Conservation (phyloP, 2,329 filamentous ascomycete genomes). For the Ceratocystis huliohia region DNA sequence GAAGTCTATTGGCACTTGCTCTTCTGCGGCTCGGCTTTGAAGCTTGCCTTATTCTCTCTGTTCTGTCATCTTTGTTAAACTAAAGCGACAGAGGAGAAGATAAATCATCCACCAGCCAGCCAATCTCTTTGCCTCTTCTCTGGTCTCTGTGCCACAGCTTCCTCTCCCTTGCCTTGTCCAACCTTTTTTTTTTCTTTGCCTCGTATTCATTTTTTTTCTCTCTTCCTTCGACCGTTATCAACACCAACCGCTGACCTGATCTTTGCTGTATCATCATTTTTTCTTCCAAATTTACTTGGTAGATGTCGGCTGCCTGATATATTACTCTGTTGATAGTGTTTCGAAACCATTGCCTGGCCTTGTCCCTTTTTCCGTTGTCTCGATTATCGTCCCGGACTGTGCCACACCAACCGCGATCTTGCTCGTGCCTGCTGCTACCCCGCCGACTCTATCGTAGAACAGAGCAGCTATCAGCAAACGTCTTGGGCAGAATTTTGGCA, state of each 20-base stretch:
- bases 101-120: too few relatives aligned
- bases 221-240: background rate
- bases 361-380: background rate
- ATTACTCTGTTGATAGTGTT: background rate
- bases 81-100: too few relatives aligned
- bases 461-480: too few relatives aligned
- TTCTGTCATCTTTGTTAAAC: background rate
- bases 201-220: background rate
- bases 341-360: background rate
- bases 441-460: background rate
- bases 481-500: too few relatives aligned
- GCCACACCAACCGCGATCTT: background rate
- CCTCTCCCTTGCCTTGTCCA: slow-evolving; percentile 3
- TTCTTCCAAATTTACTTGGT: background rate
- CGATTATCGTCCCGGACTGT: background rate
- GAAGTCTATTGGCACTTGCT: background rate
- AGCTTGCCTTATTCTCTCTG: background rate
- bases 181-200: slow-evolving; percentile 1
- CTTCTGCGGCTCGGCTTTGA: too few relatives aligned
- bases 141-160: background rate
- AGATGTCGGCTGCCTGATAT: background rate
- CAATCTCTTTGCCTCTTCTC: too few relatives aligned
- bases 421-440: slow-evolving; percentile 7
- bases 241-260: background rate
- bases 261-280: background rate